Evolutionary conservation across 352 stramenopile genomes (phyloP).

Genomic region (Thraustochytrium sp.): DNA sequence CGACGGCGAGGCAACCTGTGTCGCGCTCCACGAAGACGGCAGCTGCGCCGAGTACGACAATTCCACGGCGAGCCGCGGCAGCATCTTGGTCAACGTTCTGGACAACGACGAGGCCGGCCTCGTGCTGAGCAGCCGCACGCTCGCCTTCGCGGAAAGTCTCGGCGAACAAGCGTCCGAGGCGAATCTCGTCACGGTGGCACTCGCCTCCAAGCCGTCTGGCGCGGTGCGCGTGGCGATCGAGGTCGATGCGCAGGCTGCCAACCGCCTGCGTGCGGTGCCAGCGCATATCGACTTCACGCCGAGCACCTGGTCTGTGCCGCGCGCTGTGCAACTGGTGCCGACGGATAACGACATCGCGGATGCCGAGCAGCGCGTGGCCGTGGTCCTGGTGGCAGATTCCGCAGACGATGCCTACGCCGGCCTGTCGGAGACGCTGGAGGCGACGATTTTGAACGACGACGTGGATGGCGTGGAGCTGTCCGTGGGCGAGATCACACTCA

Average conservation of each 20-base stretch:
- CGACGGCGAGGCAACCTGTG: not conserved
- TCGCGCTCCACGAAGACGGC: not conserved
- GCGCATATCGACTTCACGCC: not conserved
- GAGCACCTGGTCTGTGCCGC: not conserved
- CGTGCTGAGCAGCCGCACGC: not conserved
- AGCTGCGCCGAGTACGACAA: not conserved
- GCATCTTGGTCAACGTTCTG: not conserved
- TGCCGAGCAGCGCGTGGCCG: not conserved
- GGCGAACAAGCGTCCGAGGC: not conserved
- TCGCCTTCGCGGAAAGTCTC: not conserved
- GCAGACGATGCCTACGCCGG: not conserved
- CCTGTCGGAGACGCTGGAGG: not conserved
- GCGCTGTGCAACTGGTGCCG: not conserved
- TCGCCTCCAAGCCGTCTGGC: not conserved
- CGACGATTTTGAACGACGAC: slow-evolving; percentile 10
- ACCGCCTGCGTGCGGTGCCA: not conserved
- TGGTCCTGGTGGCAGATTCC: not conserved
- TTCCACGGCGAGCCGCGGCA: not conserved
- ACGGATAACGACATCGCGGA: slow-evolving; percentile 23
- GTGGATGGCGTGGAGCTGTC: slow-evolving; percentile 2
- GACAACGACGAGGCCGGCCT: slow-evolving; percentile 28
- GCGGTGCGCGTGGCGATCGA: not conserved
- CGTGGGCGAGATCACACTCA: not conserved
- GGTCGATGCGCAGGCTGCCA: not conserved
- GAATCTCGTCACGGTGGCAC: not conserved